phyloP scores from a whole-genome alignment of 2,329 filamentous ascomycete species.

The Pseudocercospora cruenta region DNA sequence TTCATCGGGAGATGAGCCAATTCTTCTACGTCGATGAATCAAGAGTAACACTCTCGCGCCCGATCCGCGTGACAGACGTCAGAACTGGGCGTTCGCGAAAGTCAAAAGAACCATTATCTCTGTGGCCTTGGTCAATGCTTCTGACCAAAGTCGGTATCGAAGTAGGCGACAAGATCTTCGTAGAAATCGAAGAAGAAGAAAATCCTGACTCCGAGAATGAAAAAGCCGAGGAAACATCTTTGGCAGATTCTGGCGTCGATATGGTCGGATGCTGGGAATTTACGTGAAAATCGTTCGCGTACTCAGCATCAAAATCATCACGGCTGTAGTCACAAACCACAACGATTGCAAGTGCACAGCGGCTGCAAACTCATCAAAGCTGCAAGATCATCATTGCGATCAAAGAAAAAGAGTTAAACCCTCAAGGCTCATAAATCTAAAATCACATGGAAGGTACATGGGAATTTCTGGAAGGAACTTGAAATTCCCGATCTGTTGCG shows the following conservation, averaged over 20 bases:
- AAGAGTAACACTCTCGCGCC: background rate
- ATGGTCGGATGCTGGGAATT: background rate
- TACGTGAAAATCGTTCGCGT: no score
- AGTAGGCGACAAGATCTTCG: background rate
- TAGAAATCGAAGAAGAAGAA: background rate
- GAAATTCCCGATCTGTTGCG: background rate
- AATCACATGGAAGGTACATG: background rate
- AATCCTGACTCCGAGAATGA: background rate
- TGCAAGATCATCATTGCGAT: background rate
- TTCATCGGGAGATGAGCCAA: background rate
- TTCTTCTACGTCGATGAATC: background rate
- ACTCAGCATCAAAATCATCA: background rate
- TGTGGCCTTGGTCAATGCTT: background rate
- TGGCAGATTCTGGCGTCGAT: background rate
- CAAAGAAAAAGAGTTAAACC: background rate
- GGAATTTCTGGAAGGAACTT: background rate
- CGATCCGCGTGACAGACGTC: background rate
- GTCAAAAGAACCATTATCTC: background rate
- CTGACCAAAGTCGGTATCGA: background rate
- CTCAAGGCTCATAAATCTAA: background rate
- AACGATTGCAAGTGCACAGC: no score
- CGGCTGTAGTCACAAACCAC: background rate
- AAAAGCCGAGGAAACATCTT: background rate
- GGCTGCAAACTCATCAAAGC: no score
- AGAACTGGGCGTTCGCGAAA: background rate